These are phyloP conservation scores for Fraxinus latifolia DNA, from an alignment of 305 asterid genomes.

Conservation along the genomic window DNA sequence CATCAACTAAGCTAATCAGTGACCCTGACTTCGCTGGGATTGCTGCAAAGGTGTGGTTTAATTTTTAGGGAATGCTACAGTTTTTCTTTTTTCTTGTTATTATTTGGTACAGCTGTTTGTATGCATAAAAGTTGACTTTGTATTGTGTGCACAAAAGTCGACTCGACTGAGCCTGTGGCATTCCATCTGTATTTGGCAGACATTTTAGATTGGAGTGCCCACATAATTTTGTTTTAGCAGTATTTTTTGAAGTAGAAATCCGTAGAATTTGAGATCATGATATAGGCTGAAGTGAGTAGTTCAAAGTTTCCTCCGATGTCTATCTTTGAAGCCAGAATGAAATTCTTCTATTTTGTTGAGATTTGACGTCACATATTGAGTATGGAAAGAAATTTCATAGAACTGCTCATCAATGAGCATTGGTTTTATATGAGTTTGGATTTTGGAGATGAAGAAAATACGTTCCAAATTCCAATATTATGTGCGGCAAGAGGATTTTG, in stretches of 20 bases:
- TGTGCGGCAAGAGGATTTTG: not conserved
- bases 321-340: not conserved
- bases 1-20: slow-evolving; percentile 49
- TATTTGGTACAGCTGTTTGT: not conserved
- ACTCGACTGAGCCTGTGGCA: not conserved
- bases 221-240: not conserved
- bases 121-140: not conserved
- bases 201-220: not conserved
- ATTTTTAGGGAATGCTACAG: not conserved
- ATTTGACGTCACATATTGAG: not conserved
- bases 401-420: not conserved
- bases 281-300: not conserved
- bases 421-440: not conserved
- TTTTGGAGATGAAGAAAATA: not conserved
- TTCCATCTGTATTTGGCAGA: not conserved
- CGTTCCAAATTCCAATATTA: not conserved
- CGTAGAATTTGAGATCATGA: not conserved
- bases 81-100: not conserved
- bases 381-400: not conserved
- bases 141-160: not conserved
- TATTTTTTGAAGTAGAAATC: not conserved
- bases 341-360: not conserved
- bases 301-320: not conserved
- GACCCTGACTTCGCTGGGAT: slow-evolving; percentile 52
- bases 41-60: slow-evolving; percentile 55